Evolutionary conservation across 1,284 basidiomycete genomes (phyloP), one percentile per base, ranked within the genome.

Genomic region (Tranzscheliella williamsii): DNA sequence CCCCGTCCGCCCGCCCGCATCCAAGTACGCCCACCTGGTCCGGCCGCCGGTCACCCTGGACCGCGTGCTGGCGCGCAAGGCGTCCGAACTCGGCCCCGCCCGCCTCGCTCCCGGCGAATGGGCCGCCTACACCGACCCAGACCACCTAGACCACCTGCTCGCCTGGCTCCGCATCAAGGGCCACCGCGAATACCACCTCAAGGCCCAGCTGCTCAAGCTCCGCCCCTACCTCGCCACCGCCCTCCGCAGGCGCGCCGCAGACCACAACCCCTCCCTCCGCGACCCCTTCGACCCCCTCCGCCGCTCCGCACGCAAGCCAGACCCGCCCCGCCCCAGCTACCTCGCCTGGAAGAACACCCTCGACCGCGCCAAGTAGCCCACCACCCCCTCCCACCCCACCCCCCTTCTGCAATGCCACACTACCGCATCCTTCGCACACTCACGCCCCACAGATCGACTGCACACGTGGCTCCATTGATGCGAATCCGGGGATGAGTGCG

Each of bases 141-240:
- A 95, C 70, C 86, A 93, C 89, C 79, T 95, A 48, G 86, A 90
- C 35, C 85, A 86, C 57, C 88, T 91, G 66, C 79, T 90, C 37
- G 83, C 85, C 3, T 97, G 93, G 93, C 82, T 98, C 17, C 93
- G 96, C 73, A 83, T 86, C 18, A 91, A 91, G 78, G 95, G 94
- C 6, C 84, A 87, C 39, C 86, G 93, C 38, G 94, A 97, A 78
- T 80, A 87, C 32, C 86, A 87, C 24, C 83, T 97, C 42, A 89
- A 90, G 79, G 87, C 86, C 48, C 79, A 84, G 2, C 80, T 97
- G 58, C 84, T 82, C 21, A 89, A 87, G 76, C 95, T 92, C 90
- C 87, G 86, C 83, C 81, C 83, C 31, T 90, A 93, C 73, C 85
- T 97, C 53, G 84, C 85, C 24, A 86, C 85, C 17, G 91, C 92